These are phyloP conservation scores for Aspergillus hancockii DNA, from an alignment of 495 filamentous ascomycete genomes.

Conservation along the genomic window DNA sequence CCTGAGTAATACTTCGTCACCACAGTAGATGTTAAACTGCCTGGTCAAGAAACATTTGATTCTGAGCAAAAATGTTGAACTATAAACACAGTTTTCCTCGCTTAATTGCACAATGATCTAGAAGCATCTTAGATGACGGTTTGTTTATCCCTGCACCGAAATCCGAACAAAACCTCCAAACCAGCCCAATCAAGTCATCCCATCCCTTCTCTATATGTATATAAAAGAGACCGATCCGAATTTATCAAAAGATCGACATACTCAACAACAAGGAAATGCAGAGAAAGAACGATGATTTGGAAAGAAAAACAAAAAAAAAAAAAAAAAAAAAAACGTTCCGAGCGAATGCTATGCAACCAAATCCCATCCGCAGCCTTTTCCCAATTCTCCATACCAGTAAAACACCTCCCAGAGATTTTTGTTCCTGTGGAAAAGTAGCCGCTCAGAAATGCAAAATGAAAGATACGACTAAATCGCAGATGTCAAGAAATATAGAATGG, in stretches of 20 bases:
- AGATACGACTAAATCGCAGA: conserved; percentile 6
- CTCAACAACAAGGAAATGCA: not conserved
- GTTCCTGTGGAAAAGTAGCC: conserved; percentile 23
- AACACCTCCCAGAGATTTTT: conserved; percentile 27
- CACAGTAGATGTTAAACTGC: not conserved
- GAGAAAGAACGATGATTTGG: not conserved
- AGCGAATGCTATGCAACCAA: conserved; percentile 24
- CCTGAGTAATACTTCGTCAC: not conserved
- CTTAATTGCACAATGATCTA: not conserved
- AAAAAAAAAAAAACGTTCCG: conserved; percentile 12
- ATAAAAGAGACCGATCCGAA: not conserved
- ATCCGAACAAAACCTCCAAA: not conserved
- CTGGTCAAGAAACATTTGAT: not conserved
- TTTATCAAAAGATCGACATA: not conserved
- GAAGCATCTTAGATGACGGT: not conserved
- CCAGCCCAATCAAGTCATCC: not conserved
- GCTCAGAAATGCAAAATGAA: conserved; percentile 45
- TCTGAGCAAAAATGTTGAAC: not conserved
- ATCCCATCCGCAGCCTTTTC: conserved; percentile 19
- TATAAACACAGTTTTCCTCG: not conserved
- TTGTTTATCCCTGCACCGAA: not conserved
- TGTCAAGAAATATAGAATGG: conserved; percentile 9
- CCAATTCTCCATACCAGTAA: conserved; percentile 25
- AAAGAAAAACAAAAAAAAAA: not conserved
- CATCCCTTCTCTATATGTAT: conserved; percentile 5